These are phyloP conservation scores for Fusarium hainanense DNA, from an alignment of 2,329 filamentous ascomycete species.

Conservation along the genomic window DNA sequence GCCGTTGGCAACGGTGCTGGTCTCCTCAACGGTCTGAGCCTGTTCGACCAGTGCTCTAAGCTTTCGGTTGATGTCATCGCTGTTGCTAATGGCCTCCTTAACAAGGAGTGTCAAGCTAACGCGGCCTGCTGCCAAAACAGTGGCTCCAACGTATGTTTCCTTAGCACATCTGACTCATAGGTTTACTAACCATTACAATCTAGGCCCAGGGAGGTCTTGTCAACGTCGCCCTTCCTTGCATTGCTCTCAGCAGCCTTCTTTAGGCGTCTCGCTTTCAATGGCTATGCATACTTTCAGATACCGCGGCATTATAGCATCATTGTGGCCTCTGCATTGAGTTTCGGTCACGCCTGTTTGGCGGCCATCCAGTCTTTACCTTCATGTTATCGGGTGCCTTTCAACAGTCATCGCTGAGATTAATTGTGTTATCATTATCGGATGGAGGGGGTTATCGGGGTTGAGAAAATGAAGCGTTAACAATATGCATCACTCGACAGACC, in stretches of 20 bases:
- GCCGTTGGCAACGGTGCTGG: not conserved
- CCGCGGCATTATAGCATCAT: no score
- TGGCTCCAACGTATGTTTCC: not conserved
- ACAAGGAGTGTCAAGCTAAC: constrained; percentile 2
- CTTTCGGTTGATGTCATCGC: not conserved
- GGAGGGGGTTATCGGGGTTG: not conserved
- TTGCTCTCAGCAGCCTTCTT: not conserved
- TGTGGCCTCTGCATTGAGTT: no score
- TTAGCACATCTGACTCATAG: no score
- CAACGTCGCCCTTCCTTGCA: constrained; percentile 8
- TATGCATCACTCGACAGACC: not conserved
- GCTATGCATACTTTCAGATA: no score
- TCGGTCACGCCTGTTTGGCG: no score
- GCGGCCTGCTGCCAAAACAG: constrained; percentile 17
- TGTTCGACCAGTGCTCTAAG: constrained; percentile 6
- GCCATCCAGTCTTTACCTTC: no score
- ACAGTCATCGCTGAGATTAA: not conserved
- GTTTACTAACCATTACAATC: not conserved
- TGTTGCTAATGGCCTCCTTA: not conserved
- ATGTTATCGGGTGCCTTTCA: not conserved
- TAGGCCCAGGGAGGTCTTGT: constrained; percentile 3
- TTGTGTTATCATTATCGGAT: not conserved
- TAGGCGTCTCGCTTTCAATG: not conserved
- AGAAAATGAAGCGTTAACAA: not conserved
- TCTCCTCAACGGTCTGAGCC: not conserved